Evolutionary conservation across 805 yeast species (phyloP), one percentile per base, ranked within the genome.

Genomic region (Cyberlindnera nakhonratchasimensis): DNA sequence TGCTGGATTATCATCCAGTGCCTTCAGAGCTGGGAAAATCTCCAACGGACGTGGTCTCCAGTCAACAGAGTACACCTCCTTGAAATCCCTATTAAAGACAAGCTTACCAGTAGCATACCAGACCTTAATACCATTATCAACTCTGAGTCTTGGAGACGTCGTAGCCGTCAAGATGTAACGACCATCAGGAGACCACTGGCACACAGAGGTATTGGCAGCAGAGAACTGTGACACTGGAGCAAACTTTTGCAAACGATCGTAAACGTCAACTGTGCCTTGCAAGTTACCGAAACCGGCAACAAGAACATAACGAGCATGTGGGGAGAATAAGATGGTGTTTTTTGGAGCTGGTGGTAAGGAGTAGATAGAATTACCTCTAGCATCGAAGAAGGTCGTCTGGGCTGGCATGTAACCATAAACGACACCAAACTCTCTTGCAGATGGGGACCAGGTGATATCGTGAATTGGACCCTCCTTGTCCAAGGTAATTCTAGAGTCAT

Each of bases 151-250:
- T 50, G 99, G 99, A 17, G 96, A 80, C 0, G 98, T 93, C 5
- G 98, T 95, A 16, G 99, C 98, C 13, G 98, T 91, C 63, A 93
- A 69, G 44, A 93, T 80, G 59, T 75, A 89, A 58, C 93, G 80
- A 29, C 99, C 98, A 66, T 93, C 95, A 9, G 99, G 99, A 2
- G 95, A 82, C 99, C 99, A 93, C 63, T 86, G 87, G 63, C 96
- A 91, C 34, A 84, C 95, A n/a, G 95, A 83, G 13, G 98, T 89
- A 69, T 93, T 95, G 34, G 96, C 69, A 12, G 98, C 99, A 59
- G 87, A 86, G 58, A 93, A 84, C 16, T 86, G 74, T 17, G 89
- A 72, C 40, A 93, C 77, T 63, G 86, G 86, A 42, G 73, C 67
- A 63, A 89, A 91, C 64, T 86, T 84, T 60, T 83, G 80, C 63